A percentile compares a stretch with the other conserved stretches of the same genome.
Conservation (phyloP, 805 yeast species). For the Barnettozyma siamensis region DNA sequence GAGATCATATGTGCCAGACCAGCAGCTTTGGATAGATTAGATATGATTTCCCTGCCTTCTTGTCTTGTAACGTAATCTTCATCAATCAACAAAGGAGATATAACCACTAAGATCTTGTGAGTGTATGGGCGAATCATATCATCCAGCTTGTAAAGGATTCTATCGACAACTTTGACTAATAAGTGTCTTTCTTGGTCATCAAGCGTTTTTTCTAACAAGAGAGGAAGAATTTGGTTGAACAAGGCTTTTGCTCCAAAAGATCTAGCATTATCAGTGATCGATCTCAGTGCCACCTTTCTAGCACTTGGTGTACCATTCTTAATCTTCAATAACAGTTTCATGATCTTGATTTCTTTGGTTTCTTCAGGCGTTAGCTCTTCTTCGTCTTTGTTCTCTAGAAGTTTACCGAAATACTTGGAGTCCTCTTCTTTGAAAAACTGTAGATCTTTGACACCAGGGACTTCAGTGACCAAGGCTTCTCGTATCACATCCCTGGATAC, state of each 20-base stretch:
- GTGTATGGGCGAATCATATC: constrained; percentile 66
- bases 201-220: constrained; percentile 62
- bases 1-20: constrained; percentile 80
- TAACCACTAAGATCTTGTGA: constrained; percentile 62
- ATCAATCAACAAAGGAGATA: constrained; percentile 75
- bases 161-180: constrained; percentile 66
- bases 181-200: constrained; percentile 83
- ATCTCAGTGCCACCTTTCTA: constrained; percentile 65
- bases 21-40: constrained; percentile 71
- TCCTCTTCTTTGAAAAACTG: constrained; percentile 70
- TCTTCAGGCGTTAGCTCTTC: constrained; percentile 44
- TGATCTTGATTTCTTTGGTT: constrained; percentile 50
- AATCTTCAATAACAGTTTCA: constrained; percentile 59
- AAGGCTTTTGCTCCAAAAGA: constrained; percentile 64
- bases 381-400: constrained; percentile 33
- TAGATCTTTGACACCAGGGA: constrained; percentile 62
- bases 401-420: constrained; percentile 60
- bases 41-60: constrained; percentile 75
- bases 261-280: constrained; percentile 56
- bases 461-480: constrained; percentile 41
- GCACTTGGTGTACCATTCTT: constrained; percentile 71
- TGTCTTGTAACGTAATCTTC: constrained; percentile 68
- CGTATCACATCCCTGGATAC: constrained; percentile 25
- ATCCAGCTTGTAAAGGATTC: constrained; percentile 62
- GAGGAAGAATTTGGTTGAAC: constrained; percentile 68